A percentile compares a stretch with the other conserved stretches of the same genome.
Evolutionary conservation across 352 stramenopile genomes (phyloP).

Genomic region (Phytopythium boreale): DNA sequence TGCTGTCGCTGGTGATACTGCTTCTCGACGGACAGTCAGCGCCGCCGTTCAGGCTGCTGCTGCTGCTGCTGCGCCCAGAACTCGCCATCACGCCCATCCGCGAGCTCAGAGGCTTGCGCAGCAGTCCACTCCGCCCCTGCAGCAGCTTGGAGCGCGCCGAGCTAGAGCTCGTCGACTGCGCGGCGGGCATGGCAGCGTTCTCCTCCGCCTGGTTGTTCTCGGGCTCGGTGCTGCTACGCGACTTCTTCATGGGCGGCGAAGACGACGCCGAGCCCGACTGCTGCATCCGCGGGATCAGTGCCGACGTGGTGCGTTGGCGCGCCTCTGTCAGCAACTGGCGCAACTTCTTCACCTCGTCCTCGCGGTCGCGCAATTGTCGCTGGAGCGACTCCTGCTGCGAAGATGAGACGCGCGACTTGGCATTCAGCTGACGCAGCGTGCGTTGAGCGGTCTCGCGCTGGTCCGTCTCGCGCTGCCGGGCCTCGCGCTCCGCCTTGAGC

Average conservation of each 20-base stretch:
- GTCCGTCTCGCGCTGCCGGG: slow-evolving; percentile 55
- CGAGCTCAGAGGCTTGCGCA: slow-evolving; percentile 2
- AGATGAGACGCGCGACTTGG: slow-evolving; percentile 61
- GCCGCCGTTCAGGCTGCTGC: neutral
- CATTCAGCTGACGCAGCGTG: slow-evolving; percentile 56
- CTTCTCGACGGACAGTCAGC: slow-evolving; percentile 8
- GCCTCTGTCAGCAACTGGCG: slow-evolving; percentile 69
- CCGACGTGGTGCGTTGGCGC: slow-evolving; percentile 62
- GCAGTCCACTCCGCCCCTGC: neutral
- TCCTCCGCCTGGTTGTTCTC: slow-evolving; percentile 37
- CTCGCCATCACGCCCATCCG: neutral
- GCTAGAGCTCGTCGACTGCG: slow-evolving; percentile 5
- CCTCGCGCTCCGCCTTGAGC: slow-evolving; percentile 68
- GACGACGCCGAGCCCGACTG: slow-evolving; percentile 15
- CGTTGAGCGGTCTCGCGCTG: slow-evolving; percentile 70
- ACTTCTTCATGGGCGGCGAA: slow-evolving; percentile 42
- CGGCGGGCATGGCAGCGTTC: slow-evolving; percentile 10
- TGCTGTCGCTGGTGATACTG: slow-evolving; percentile 3
- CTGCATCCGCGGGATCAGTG: slow-evolving; percentile 62
- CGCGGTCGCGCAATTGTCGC: slow-evolving; percentile 64
- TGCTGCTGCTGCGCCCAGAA: neutral
- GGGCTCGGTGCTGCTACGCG: slow-evolving; percentile 21
- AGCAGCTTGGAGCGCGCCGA: slow-evolving; percentile 4
- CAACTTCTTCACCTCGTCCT: slow-evolving; percentile 81
- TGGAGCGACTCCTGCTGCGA: slow-evolving; percentile 69